phyloP scores from a whole-genome alignment of 768 basidiomycete species.

The Trametes cinnabarina region DNA sequence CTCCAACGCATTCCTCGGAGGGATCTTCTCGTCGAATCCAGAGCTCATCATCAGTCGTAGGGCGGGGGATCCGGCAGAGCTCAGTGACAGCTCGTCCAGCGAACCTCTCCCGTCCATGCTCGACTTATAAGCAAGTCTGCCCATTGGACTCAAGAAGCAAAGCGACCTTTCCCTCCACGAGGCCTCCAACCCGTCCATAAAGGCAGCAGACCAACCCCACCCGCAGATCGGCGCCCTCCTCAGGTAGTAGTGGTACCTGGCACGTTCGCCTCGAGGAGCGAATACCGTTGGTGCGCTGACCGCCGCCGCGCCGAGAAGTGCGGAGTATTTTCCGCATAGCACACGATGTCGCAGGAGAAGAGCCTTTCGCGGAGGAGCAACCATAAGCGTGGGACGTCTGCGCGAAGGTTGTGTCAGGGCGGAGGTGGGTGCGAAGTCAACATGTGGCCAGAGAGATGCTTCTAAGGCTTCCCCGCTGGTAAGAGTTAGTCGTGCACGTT shows the following conservation, averaged over 20 bases:
- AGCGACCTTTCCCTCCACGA: neutral
- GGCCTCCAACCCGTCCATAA: neutral
- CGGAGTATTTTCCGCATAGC: neutral
- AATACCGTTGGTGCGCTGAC: neutral
- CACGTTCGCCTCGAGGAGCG: slow-evolving; percentile 2
- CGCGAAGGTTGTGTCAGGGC: neutral
- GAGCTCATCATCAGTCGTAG: neutral
- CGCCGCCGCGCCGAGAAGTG: neutral
- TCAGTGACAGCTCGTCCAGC: neutral
- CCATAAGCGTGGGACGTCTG: neutral
- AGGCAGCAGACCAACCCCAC: neutral
- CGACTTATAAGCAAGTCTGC: neutral
- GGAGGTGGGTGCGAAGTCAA: neutral
- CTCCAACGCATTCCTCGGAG: neutral
- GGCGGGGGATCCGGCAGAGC: neutral
- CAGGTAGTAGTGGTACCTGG: neutral
- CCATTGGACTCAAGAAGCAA: neutral
- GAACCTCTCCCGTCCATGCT: neutral
- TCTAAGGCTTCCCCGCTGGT: no score
- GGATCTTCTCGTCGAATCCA: neutral
- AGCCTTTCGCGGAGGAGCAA: neutral
- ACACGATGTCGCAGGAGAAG: slow-evolving; percentile 10
- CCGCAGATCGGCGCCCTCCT: neutral
- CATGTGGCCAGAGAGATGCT: neutral
- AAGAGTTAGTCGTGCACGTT: no score